phyloP scores from a whole-genome alignment of 805 yeast genomes.

The Candida peoriensis region DNA sequence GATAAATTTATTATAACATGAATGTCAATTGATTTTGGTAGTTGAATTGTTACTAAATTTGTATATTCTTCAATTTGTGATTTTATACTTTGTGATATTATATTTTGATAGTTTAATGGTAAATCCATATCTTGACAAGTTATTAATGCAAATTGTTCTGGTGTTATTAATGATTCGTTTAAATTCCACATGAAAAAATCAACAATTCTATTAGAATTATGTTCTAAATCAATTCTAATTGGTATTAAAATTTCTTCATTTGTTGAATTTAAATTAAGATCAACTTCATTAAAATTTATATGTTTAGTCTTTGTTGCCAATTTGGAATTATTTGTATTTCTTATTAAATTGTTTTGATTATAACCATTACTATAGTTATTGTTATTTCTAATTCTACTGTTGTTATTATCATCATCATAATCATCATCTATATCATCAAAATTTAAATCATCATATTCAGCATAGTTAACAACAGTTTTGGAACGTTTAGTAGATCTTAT shows the following conservation, averaged over 20 bases:
- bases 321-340: slow-evolving; percentile 14
- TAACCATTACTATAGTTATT: slow-evolving; percentile 10
- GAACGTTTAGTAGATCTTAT: slow-evolving; percentile 77
- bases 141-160: slow-evolving; percentile 84
- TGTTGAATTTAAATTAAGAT: slow-evolving; percentile 20
- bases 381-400: slow-evolving; percentile 5
- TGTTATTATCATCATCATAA: slow-evolving; percentile 15
- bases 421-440: slow-evolving; percentile 46
- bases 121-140: slow-evolving; percentile 82
- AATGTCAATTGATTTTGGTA: slow-evolving; percentile 60
- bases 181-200: slow-evolving; percentile 92
- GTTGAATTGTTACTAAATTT: slow-evolving; percentile 54
- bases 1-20: slow-evolving; percentile 80
- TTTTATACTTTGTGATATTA: slow-evolving; percentile 63
- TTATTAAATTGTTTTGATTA: slow-evolving; percentile 1
- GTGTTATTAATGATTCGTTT: slow-evolving; percentile 71
- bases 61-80: slow-evolving; percentile 78
- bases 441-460: slow-evolving; percentile 71
- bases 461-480: slow-evolving; percentile 67
- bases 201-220: slow-evolving; percentile 75
- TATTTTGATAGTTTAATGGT: slow-evolving; percentile 55
- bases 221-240: slow-evolving; percentile 77
- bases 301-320: slow-evolving; percentile 23
- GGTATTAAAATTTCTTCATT: slow-evolving; percentile 79
- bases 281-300: slow-evolving; percentile 19